Evolutionary conservation across 1,284 basidiomycete species (phyloP).

Genomic region (Cutaneotrichosporon arboriforme): DNA sequence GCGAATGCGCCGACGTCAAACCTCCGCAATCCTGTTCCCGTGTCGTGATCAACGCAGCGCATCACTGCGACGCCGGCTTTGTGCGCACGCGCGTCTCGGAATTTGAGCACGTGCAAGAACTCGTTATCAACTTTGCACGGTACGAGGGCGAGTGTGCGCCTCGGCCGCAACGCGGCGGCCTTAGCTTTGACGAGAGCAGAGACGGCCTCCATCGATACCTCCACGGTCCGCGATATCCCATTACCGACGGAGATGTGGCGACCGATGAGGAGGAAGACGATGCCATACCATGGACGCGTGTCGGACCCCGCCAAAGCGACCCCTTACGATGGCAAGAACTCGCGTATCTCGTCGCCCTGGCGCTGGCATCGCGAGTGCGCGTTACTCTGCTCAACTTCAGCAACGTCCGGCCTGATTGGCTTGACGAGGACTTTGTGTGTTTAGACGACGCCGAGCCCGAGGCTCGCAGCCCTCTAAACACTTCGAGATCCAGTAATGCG

Average conservation of each 20-base stretch:
- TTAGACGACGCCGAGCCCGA: neutral
- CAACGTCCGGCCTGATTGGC: neutral
- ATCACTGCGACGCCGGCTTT: neutral
- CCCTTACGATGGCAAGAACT: constrained; percentile 1
- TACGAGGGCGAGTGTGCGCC: neutral
- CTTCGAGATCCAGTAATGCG: no score
- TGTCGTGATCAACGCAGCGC: neutral
- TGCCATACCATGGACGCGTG: neutral
- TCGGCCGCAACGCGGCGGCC: no score
- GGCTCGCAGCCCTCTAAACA: no score
- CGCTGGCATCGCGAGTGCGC: neutral
- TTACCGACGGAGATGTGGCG: no score
- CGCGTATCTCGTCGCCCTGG: neutral
- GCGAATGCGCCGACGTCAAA: neutral
- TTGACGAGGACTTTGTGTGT: neutral
- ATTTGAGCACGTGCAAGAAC: neutral
- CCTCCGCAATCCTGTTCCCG: neutral
- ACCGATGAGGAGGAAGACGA: neutral
- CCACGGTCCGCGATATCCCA: no score
- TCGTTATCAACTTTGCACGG: neutral
- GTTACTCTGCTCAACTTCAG: neutral
- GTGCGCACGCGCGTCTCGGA: neutral
- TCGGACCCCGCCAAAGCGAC: neutral
- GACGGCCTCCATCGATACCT: no score
- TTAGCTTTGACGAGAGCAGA: no score